Conservation (phyloP, 371 early-diverging fungal species). For the Mucor saturninus region DNA sequence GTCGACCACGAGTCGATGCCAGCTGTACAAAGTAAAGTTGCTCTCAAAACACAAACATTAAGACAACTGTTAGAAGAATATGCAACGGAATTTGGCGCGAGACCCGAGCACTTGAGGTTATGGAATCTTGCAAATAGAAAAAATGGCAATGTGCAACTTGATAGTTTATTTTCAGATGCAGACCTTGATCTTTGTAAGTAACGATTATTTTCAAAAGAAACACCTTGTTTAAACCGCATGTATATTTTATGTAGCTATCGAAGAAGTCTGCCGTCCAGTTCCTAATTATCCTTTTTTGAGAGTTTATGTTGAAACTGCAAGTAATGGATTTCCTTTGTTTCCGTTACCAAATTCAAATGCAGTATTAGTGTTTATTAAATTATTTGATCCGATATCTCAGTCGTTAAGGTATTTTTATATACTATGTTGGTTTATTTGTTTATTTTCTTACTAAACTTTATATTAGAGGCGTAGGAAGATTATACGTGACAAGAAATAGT, state of each 20-base stretch:
- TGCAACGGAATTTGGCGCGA: slow-evolving; percentile 17
- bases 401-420: slow-evolving; percentile 19
- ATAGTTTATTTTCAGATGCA: slow-evolving; percentile 51
- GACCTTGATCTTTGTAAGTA: slow-evolving; percentile 20
- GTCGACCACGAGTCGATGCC: slow-evolving; percentile 1
- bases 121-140: slow-evolving; percentile 85
- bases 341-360: background rate
- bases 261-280: slow-evolving; percentile 3
- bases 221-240: background rate
- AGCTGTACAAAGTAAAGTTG: background rate
- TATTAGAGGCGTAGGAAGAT: slow-evolving; percentile 57
- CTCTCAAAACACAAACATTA: background rate
- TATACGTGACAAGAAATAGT: slow-evolving; percentile 55
- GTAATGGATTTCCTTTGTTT: background rate
- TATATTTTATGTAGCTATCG: slow-evolving; percentile 5
- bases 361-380: slow-evolving; percentile 28
- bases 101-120: slow-evolving; percentile 53
- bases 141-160: slow-evolving; percentile 84
- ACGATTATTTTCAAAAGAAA: background rate
- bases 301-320: slow-evolving; percentile 19
- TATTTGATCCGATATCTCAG: slow-evolving; percentile 25
- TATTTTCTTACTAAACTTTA: background rate
- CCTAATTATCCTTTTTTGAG: slow-evolving; percentile 12
- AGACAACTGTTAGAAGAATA: slow-evolving; percentile 1
- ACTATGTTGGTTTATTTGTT: background rate